phyloP scores from a whole-genome alignment of 306 rosid genomes.

The Citrullus colocynthis region DNA sequence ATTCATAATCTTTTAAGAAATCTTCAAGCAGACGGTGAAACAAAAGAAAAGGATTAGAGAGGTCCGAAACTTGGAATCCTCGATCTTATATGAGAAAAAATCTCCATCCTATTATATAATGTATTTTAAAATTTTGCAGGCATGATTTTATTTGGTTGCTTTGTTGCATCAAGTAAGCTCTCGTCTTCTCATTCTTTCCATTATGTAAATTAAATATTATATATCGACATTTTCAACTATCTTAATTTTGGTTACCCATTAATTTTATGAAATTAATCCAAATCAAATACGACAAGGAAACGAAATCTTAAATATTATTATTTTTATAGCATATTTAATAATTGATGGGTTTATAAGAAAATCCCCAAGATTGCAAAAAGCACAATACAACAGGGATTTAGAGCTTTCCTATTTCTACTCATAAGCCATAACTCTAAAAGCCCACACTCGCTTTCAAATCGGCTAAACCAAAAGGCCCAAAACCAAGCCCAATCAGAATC shows the following conservation, averaged over 20 bases:
- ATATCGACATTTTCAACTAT: too few relatives aligned
- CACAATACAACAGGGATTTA: not conserved
- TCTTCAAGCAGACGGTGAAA: too few relatives aligned
- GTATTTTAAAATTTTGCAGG: too few relatives aligned
- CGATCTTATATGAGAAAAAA: too few relatives aligned
- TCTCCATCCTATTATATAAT: too few relatives aligned
- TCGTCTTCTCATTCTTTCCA: too few relatives aligned
- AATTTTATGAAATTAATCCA: not conserved
- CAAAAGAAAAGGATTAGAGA: too few relatives aligned
- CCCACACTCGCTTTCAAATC: not conserved
- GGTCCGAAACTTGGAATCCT: too few relatives aligned
- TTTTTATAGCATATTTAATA: not conserved
- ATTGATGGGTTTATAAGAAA: not conserved
- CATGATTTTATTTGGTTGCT: too few relatives aligned
- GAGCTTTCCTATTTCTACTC: not conserved
- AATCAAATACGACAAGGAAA: not conserved
- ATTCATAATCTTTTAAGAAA: too few relatives aligned
- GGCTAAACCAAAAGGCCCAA: conserved; percentile 42
- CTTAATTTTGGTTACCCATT: not conserved
- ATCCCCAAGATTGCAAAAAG: not conserved
- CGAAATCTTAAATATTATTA: not conserved
- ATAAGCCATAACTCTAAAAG: not conserved
- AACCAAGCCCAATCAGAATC: conserved; percentile 72
- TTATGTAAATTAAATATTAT: too few relatives aligned
- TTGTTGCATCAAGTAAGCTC: too few relatives aligned